phyloP scores from a whole-genome alignment of 2,329 filamentous ascomycete species.

The Tolypocladium nubicola region DNA sequence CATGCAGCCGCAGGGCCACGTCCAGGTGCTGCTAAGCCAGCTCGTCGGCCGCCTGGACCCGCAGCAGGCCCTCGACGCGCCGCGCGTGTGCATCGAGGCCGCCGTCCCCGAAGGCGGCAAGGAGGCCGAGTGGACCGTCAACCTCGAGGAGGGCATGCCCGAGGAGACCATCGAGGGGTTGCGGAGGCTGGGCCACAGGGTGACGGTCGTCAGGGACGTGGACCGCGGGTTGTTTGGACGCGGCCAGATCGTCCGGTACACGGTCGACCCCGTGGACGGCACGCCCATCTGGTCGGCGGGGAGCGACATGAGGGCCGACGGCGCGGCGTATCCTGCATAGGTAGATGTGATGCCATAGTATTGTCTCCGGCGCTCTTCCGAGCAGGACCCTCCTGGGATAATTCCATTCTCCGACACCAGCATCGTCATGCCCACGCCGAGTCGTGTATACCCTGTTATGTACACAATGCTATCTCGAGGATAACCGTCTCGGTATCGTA shows the following conservation, averaged over 20 bases:
- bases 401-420: too few relatives aligned
- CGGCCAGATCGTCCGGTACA: constrained; percentile 75
- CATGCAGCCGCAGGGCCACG: constrained; percentile 95
- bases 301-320: constrained; percentile 82
- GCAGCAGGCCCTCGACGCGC: constrained; percentile 82
- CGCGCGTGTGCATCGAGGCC: constrained; percentile 77
- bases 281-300: constrained; percentile 74
- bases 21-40: constrained; percentile 88
- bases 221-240: constrained; percentile 65
- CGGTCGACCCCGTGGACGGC: constrained; percentile 58
- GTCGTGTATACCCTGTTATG: background rate
- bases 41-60: constrained; percentile 70
- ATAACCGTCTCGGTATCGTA: constrained; percentile 8
- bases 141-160: constrained; percentile 73
- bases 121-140: constrained; percentile 54
- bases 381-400: too few relatives aligned
- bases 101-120: constrained; percentile 53
- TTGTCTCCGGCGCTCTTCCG: background rate
- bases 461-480: background rate
- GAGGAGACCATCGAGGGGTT: constrained; percentile 58
- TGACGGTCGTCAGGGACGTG: constrained; percentile 57
- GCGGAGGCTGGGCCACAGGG: constrained; percentile 59
- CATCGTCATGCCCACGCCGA: too few relatives aligned
- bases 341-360: constrained; percentile 1
- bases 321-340: constrained; percentile 47